These are phyloP conservation scores for Globisporangium alternatum DNA, from an alignment of 352 stramenopile species.

Conservation along the genomic window DNA sequence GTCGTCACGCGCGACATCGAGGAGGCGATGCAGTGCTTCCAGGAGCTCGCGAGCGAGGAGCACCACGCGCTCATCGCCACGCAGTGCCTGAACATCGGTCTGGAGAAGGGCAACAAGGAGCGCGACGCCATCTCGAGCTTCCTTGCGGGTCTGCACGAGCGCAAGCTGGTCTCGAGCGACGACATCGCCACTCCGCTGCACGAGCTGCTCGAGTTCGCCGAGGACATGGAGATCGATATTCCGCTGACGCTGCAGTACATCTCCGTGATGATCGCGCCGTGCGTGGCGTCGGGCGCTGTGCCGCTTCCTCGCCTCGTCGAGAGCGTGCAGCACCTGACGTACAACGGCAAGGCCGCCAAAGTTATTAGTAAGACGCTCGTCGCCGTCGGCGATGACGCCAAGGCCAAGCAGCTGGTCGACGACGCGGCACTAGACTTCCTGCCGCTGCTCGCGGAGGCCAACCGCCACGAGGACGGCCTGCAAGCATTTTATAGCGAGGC, in stretches of 20 bases:
- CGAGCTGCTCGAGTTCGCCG: constrained; percentile 67
- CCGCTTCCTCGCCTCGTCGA: constrained; percentile 38
- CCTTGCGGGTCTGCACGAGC: constrained; percentile 48
- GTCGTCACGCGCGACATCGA: constrained; percentile 84
- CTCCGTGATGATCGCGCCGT: constrained; percentile 66
- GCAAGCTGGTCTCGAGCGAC: constrained; percentile 42
- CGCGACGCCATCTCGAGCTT: constrained; percentile 51
- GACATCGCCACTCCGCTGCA: constrained; percentile 37
- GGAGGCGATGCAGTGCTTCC: constrained; percentile 55
- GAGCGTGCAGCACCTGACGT: constrained; percentile 42
- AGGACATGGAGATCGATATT: constrained; percentile 85
- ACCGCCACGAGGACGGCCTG: constrained; percentile 18
- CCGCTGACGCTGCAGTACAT: constrained; percentile 69
- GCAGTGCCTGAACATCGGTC: constrained; percentile 57
- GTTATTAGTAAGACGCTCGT: constrained; percentile 50
- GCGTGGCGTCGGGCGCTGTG: constrained; percentile 41
- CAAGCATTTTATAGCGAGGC: constrained; percentile 16
- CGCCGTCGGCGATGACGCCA: constrained; percentile 38
- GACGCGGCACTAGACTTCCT: constrained; percentile 18
- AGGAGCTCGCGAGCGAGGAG: constrained; percentile 48
- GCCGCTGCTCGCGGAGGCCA: constrained; percentile 13
- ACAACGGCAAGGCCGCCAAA: constrained; percentile 66
- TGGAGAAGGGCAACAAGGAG: constrained; percentile 72
- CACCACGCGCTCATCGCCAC: constrained; percentile 51
- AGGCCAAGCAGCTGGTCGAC: constrained; percentile 37